Conservation (phyloP, 2,329 filamentous ascomycete genomes). For the Aspergillus fijiensis region DNA sequence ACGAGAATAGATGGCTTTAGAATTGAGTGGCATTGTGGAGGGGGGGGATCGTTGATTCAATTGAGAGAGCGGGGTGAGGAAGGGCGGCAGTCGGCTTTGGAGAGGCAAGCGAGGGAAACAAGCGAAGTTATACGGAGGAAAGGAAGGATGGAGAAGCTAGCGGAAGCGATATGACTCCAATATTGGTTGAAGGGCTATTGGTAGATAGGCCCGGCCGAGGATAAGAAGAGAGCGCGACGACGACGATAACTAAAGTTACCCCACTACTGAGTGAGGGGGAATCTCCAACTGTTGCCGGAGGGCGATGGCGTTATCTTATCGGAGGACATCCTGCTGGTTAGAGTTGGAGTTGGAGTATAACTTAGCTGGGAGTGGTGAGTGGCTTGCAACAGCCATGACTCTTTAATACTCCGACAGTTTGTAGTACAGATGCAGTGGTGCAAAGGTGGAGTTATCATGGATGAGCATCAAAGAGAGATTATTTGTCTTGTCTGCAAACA, state of each 20-base stretch:
- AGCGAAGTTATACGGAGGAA: not conserved
- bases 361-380: no score
- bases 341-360: not conserved
- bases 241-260: not conserved
- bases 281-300: not conserved
- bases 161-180: not conserved
- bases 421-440: no score
- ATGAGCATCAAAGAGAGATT: no score
- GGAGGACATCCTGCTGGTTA: not conserved
- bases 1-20: conserved; percentile 52
- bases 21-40: conserved; percentile 49
- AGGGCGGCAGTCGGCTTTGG: not conserved
- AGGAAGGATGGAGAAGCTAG: not conserved
- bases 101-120: not conserved
- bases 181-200: not conserved
- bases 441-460: no score
- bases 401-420: no score
- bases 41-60: not conserved
- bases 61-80: not conserved
- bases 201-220: not conserved
- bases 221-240: not conserved
- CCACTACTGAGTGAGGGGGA: not conserved
- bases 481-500: no score
- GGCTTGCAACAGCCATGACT: no score
- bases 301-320: not conserved